A percentile compares a stretch with the other conserved stretches of the same genome.
These are phyloP conservation scores for Biscogniauxia mediterranea DNA, from an alignment of 2,329 filamentous ascomycete species.

Conservation along the genomic window DNA sequence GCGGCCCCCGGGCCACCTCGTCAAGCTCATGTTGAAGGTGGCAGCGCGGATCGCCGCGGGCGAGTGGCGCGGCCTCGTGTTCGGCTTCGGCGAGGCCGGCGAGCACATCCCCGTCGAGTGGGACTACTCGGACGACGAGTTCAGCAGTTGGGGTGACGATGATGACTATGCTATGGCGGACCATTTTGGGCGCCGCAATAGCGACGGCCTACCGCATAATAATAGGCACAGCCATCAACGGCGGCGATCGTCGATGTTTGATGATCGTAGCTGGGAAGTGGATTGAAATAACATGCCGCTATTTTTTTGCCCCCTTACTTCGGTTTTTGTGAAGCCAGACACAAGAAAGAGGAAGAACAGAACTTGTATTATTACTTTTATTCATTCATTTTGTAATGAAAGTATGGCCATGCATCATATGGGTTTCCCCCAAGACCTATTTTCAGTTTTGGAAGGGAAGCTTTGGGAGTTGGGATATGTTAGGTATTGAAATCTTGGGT, in stretches of 20 bases:
- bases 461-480: background rate
- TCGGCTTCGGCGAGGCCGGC: slow-evolving; percentile 52
- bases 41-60: slow-evolving; percentile 70
- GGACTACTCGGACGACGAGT: slow-evolving; percentile 59
- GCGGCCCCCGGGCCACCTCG: slow-evolving; percentile 75
- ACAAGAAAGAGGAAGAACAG: background rate
- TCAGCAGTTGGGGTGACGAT: slow-evolving; percentile 56
- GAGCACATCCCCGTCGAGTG: slow-evolving; percentile 57
- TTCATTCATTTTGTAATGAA: background rate
- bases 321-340: background rate
- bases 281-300: slow-evolving; percentile 26
- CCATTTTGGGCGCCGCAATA: slow-evolving; percentile 15
- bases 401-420: background rate
- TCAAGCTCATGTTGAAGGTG: slow-evolving; percentile 77
- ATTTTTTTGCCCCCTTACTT: background rate
- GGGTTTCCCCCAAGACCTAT: background rate
- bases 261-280: slow-evolving; percentile 33
- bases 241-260: slow-evolving; percentile 11
- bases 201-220: slow-evolving; percentile 16
- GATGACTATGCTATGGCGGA: slow-evolving; percentile 39
- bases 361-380: background rate
- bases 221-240: slow-evolving; percentile 4
- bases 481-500: background rate
- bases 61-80: slow-evolving; percentile 60
- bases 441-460: too few species aligned